phyloP scores from a whole-genome alignment of 768 basidiomycete genomes.

The Pleurotus pulmonarius region DNA sequence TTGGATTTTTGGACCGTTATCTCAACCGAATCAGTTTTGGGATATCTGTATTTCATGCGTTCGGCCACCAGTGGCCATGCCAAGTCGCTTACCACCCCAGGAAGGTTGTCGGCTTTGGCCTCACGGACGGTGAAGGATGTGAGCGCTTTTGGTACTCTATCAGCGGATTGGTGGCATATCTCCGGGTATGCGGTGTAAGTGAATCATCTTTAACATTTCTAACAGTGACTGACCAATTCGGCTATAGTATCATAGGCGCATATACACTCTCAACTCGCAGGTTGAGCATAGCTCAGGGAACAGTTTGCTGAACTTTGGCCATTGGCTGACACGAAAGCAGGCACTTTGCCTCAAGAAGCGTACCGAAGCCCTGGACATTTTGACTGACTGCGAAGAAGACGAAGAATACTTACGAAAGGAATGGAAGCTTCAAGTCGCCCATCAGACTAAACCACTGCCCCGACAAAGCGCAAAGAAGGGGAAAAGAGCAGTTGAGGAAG shows the following conservation, averaged over 20 bases:
- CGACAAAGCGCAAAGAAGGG: conserved; percentile 1
- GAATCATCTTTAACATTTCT: background rate
- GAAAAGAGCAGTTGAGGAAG: conserved; percentile 5
- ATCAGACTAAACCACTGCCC: conserved; percentile 2
- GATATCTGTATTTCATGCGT: conserved; percentile 35
- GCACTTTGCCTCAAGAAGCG: background rate
- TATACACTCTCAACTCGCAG: conserved; percentile 23
- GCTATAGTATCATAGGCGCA: conserved; percentile 20
- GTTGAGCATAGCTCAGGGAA: conserved; percentile 14
- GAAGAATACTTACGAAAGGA: background rate
- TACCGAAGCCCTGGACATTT: background rate
- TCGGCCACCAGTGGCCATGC: conserved; percentile 36
- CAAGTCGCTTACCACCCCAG: conserved; percentile 32
- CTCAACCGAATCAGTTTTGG: conserved; percentile 22
- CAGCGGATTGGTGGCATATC: conserved; percentile 21
- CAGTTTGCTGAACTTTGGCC: conserved; percentile 9
- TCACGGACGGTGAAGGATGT: conserved; percentile 25
- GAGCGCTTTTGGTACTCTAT: conserved; percentile 29
- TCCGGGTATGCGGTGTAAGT: conserved; percentile 24
- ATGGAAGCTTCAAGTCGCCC: conserved; percentile 3
- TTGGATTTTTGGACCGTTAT: conserved; percentile 20
- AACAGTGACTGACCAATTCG: background rate
- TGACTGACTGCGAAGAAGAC: background rate
- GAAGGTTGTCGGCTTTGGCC: conserved; percentile 24
- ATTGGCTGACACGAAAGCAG: conserved; percentile 12